Conservation (phyloP, 2,329 filamentous ascomycete species). For the Fusarium secorum region DNA sequence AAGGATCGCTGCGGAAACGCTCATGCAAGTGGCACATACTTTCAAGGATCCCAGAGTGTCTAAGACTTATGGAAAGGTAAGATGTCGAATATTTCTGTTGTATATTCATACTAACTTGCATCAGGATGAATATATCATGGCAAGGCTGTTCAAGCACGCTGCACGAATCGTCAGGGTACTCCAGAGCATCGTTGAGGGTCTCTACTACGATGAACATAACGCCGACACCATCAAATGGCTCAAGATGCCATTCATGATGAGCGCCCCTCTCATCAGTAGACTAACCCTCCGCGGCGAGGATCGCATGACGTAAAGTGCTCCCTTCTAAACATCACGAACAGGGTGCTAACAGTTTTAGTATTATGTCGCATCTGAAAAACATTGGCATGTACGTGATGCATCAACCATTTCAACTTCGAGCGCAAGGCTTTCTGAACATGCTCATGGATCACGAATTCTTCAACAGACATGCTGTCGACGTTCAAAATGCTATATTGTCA, state of each 20-base stretch:
- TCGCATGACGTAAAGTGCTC: too few relatives aligned
- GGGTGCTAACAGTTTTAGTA: neutral
- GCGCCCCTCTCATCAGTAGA: neutral
- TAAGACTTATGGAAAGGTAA: neutral
- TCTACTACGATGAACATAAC: neutral
- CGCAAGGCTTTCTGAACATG: fast-evolving
- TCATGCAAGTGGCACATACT: neutral
- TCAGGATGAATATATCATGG: neutral
- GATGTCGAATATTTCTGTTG: neutral
- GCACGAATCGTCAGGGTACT: neutral
- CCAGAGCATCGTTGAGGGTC: neutral
- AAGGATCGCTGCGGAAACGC: neutral
- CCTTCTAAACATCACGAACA: fast-evolving
- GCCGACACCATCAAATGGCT: fast-evolving
- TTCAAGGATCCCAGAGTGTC: neutral
- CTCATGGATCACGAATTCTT: neutral
- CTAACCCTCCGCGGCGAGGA: too few relatives aligned
- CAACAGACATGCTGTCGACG: neutral
- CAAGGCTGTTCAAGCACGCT: neutral
- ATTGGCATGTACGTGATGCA: neutral
- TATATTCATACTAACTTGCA: fast-evolving
- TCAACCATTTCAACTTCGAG: neutral
- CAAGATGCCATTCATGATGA: neutral
- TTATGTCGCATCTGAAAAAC: fast-evolving
- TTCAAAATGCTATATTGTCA: neutral